Percentiles rank a stretch among this genome's conserved stretches.
Conservation (phyloP, 768 basidiomycete genomes). For the Russula sp. region DNA sequence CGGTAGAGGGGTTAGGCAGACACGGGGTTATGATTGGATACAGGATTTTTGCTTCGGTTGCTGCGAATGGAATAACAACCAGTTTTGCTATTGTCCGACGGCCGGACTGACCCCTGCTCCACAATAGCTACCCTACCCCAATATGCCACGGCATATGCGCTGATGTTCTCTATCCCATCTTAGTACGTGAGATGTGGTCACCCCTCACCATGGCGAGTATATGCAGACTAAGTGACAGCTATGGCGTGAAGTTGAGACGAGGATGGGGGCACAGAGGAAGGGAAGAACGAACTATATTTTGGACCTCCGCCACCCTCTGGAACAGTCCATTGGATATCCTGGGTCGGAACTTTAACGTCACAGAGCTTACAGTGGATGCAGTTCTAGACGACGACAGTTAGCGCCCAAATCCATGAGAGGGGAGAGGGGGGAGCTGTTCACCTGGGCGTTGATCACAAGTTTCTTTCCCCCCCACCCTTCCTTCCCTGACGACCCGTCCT, state of each 20-base stretch:
- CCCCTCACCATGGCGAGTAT: neutral
- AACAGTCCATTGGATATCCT: slow-evolving; percentile 95
- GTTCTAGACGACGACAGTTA: slow-evolving; percentile 46
- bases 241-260: slow-evolving; percentile 1
- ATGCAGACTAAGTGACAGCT: slow-evolving; percentile 10
- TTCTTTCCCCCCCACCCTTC: slow-evolving; percentile 76
- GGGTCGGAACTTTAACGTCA: slow-evolving; percentile 92
- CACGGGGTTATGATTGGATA: slow-evolving; percentile 5
- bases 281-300: slow-evolving; percentile 66
- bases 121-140: slow-evolving; percentile 11
- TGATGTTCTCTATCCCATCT: neutral
- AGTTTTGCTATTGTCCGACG: neutral
- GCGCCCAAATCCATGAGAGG: slow-evolving; percentile 4
- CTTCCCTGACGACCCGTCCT: slow-evolving; percentile 33
- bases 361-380: slow-evolving; percentile 94
- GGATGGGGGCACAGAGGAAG: neutral
- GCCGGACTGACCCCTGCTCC: slow-evolving; percentile 6
- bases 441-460: slow-evolving; percentile 94
- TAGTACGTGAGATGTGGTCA: neutral
- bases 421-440: slow-evolving; percentile 30
- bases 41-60: neutral
- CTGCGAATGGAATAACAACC: neutral
- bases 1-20: slow-evolving; percentile 13
- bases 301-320: slow-evolving; percentile 97
- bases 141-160: neutral